Conservation (phyloP, 139 green algal species). For the Protoeuglena noctilucae region DNA sequence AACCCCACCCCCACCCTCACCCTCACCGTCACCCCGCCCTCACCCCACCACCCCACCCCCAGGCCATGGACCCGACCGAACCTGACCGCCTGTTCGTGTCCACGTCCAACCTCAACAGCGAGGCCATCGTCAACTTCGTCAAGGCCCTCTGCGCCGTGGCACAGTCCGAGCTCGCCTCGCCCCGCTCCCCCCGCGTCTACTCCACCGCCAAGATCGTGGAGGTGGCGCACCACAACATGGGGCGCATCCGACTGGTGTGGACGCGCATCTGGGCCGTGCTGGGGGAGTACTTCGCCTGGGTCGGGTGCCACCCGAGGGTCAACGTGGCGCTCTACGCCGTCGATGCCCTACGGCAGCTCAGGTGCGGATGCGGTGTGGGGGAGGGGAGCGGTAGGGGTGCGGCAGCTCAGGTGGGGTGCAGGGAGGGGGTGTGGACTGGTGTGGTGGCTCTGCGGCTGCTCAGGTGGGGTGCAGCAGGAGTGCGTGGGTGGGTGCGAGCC, state of each 20-base stretch:
- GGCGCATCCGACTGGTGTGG: conserved; percentile 89
- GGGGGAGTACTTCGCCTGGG: conserved; percentile 79
- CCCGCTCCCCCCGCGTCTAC: conserved; percentile 64
- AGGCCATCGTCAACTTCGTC: conserved; percentile 86
- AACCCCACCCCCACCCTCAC: too few species aligned
- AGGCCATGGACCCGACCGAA: not conserved
- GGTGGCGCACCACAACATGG: conserved; percentile 97
- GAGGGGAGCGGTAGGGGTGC: too few species aligned
- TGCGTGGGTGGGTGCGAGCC: too few species aligned
- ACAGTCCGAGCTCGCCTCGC: conserved; percentile 57
- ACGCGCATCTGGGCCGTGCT: conserved; percentile 84
- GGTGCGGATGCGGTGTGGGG: too few species aligned
- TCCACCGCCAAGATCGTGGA: conserved; percentile 89
- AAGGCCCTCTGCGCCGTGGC: conserved; percentile 57
- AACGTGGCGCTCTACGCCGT: conserved; percentile 82
- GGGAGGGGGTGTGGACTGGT: too few species aligned
- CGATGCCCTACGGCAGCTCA: conserved; percentile 58
- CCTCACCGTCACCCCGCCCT: too few species aligned
- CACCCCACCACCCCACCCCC: too few species aligned
- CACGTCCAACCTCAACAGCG: conserved; percentile 44
- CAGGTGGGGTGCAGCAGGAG: too few species aligned
- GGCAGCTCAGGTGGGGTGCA: too few species aligned
- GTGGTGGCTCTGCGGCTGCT: too few species aligned
- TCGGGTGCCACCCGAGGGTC: conserved; percentile 43
- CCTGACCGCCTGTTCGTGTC: conserved; percentile 18